A percentile compares a stretch with the other conserved stretches of the same genome.
phyloP scores from a whole-genome alignment of 371 early-diverging fungal species.

The Phascolomyces articulosus region DNA sequence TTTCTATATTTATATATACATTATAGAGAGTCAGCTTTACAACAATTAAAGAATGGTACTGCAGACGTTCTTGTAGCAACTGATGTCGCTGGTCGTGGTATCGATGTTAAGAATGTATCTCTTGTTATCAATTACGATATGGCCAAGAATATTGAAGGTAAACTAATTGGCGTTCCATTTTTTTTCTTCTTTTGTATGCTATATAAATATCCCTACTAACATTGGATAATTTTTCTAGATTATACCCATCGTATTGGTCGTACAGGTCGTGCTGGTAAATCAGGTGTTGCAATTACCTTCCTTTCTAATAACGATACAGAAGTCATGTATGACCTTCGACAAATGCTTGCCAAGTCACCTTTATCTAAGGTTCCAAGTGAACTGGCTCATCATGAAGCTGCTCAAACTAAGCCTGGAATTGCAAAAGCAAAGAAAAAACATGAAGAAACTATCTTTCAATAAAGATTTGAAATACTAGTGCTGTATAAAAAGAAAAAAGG shows the following conservation, averaged over 20 bases:
- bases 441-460: slow-evolving; percentile 65
- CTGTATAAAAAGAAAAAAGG: too few relatives aligned
- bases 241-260: slow-evolving; percentile 98
- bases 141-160: slow-evolving; percentile 94
- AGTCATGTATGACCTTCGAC: slow-evolving; percentile 88
- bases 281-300: slow-evolving; percentile 95
- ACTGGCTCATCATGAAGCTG: slow-evolving; percentile 85
- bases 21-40: slow-evolving; percentile 68
- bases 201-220: neutral
- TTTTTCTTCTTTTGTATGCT: slow-evolving; percentile 16
- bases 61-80: slow-evolving; percentile 92
- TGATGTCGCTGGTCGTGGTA: slow-evolving; percentile 98
- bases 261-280: slow-evolving; percentile 96
- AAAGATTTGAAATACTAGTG: slow-evolving; percentile 13
- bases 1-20: neutral
- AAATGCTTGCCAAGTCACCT: slow-evolving; percentile 84
- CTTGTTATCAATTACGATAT: slow-evolving; percentile 98
- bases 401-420: slow-evolving; percentile 69
- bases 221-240: slow-evolving; percentile 46
- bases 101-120: slow-evolving; percentile 97
- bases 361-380: slow-evolving; percentile 86
- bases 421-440: slow-evolving; percentile 59
- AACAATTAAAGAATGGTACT: slow-evolving; percentile 73
- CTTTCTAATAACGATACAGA: slow-evolving; percentile 83
- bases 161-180: too few relatives aligned